Evolutionary conservation across 305 asterid species (phyloP), one percentile per base, ranked within the genome.

Genomic region (Plantago rigida): DNA sequence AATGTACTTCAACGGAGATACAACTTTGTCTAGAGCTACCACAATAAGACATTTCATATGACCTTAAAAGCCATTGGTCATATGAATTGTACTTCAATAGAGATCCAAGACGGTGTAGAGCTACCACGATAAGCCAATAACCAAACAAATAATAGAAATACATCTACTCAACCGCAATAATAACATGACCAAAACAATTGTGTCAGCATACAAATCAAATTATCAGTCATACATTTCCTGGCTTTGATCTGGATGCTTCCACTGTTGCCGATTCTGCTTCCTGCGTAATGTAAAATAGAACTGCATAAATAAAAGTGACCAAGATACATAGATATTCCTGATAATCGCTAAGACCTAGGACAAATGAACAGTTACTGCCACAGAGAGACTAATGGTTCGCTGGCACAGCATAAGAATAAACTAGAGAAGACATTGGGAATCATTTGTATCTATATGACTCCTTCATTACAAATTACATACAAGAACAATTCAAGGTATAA

Each of bases 241-340:
- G 79, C 85, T 82, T 86, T 61, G 95, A 84, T 79, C 85, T 76
- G 62, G 98, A 82, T 69, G 98, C 98, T 81, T 91, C 98, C 48
- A 91, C 92, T 60, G 95, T 91, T 47, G 98, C 96, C 69, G 90
- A 72, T 73, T 91, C 96, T 70, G 94, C 90, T 78, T 88, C 97
- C 97, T 92, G 75, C 77, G 77, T 62, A 62, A 60, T 24, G 10
- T 24, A 51, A 22, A 13, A 51, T 19, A 51, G 15, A 51, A 22
- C 56, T 19, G 17, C 39, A 9, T 51, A 51, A 52, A 51, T 51
- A 51, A 51, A 26, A 51, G 22, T 10, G 57, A 22, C 7, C 15
- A 24, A 22, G 26, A 52, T 14, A 52, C 13, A 12, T 52, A 52
- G 41, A 26, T n/a, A 52, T 12, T 10, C 39, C 5, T 3, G 39